Conservation (phyloP, 768 basidiomycete genomes). For the Hygrocybe coccinea region DNA sequence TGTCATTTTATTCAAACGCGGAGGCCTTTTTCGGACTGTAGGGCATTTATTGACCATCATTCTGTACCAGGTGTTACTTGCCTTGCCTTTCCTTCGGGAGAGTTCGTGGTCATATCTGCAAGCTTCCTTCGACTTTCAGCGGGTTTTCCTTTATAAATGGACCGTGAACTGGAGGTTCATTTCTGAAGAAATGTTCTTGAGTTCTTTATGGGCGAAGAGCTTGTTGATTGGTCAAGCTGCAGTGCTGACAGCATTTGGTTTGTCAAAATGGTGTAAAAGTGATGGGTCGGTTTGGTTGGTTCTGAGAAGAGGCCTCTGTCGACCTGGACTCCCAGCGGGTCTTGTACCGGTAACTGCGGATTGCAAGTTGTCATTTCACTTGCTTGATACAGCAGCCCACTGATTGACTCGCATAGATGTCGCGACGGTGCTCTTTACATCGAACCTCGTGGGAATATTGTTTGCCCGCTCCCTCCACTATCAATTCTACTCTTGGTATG, state of each 20-base stretch:
- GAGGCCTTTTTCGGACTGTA: constrained; percentile 51
- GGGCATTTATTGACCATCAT: constrained; percentile 47
- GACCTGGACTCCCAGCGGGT: constrained; percentile 48
- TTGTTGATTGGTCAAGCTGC: constrained; percentile 65
- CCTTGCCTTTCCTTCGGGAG: constrained; percentile 61
- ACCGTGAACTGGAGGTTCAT: constrained; percentile 97
- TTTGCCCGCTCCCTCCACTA: constrained; percentile 95
- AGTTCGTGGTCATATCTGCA: constrained; percentile 61
- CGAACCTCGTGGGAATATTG: constrained; percentile 85
- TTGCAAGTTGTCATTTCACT: constrained; percentile 42
- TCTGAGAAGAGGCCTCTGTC: constrained; percentile 48
- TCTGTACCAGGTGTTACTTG: constrained; percentile 56
- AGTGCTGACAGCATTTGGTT: constrained; percentile 59
- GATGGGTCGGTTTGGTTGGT: constrained; percentile 65
- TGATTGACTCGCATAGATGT: constrained; percentile 49
- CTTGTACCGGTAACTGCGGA: constrained; percentile 48
- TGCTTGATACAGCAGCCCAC: neutral
- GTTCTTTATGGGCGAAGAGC: constrained; percentile 50
- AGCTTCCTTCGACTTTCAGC: constrained; percentile 80
- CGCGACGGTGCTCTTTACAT: constrained; percentile 79
- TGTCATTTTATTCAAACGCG: constrained; percentile 72
- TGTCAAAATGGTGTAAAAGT: constrained; percentile 67
- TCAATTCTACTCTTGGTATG: constrained; percentile 98
- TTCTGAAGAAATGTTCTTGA: constrained; percentile 70
- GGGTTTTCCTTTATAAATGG: constrained; percentile 92